These are phyloP conservation scores for Debaryomycetaceae sp. DNA, from an alignment of 1,139 yeast species.

Conservation along the genomic window DNA sequence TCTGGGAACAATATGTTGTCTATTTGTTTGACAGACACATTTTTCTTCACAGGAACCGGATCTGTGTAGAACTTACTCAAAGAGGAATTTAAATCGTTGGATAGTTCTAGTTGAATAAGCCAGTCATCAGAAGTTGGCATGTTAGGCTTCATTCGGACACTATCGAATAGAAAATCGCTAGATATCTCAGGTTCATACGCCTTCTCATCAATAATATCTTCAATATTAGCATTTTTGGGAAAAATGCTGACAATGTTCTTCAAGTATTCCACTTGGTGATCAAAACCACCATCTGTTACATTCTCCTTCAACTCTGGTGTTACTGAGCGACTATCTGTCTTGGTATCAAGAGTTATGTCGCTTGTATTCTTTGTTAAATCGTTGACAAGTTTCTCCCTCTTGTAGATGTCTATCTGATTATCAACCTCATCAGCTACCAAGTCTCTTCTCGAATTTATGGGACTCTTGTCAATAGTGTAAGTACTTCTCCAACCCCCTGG, in stretches of 20 bases:
- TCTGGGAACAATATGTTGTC: conserved; percentile 58
- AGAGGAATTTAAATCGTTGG: conserved; percentile 53
- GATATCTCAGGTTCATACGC: conserved; percentile 63
- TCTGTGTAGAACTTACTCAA: conserved; percentile 27
- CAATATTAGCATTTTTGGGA: conserved; percentile 30
- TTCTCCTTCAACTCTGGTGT: conserved; percentile 7
- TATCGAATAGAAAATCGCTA: conserved; percentile 29
- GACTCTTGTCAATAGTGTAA: conserved; percentile 2
- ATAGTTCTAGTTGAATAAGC: conserved; percentile 58
- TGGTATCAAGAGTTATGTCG: conserved; percentile 30
- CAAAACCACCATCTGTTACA: conserved; percentile 5
- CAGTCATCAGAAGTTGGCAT: conserved; percentile 57
- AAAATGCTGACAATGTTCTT: conserved; percentile 30
- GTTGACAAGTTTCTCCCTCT: conserved; percentile 14
- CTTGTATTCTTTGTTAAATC: conserved; percentile 24
- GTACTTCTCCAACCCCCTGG: conserved; percentile 38
- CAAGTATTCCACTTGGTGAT: conserved; percentile 29
- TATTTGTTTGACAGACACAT: conserved; percentile 27
- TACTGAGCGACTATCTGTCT: conserved; percentile 12
- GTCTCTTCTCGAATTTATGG: conserved; percentile 19
- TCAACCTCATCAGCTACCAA: conserved; percentile 28
- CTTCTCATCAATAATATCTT: conserved; percentile 53
- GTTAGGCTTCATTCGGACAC: conserved; percentile 28
- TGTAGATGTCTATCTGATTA: conserved; percentile 19
- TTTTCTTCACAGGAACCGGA: conserved; percentile 9